Base-by-base conservation (phyloP, 2,329 filamentous ascomycete species). In the Fusarium guadeloupense region DNA sequence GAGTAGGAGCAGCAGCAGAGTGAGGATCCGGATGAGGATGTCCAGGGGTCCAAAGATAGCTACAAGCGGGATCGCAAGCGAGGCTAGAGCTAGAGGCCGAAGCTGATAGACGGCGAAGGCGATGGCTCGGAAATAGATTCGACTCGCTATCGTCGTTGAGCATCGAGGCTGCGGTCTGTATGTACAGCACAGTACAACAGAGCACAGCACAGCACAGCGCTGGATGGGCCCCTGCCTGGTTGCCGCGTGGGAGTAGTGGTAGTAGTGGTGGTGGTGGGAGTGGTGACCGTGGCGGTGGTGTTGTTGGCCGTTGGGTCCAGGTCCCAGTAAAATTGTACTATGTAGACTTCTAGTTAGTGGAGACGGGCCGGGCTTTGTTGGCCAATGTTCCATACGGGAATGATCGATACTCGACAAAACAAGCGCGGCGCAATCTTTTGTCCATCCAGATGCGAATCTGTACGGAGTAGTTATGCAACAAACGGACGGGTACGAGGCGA, bases 271-370 rank as follows among this genome's bases (percentile, higher is more conserved):
- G 66, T 67, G 55, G 63, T 67, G 63, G 63, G 47, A 61, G 63
- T 67, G 66, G 63, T 69, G 66, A 57, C 59, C 60, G 66, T 63
- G 54, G 62, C 61, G 65, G 65, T 64, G 46, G 55, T 59, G 55
- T 58, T 52, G 60, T 44, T 67, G 62, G 59, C 54, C 56, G 55
- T 40, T 40, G 21, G 51, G 55, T 59, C 54, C 55, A 17, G 51
- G 55, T 59, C 54, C 55, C 55, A 59, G 46, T 60, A 59, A 64
- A 64, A 65, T n/a, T n/a, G n/a, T n/a, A n/a, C n/a, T n/a, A n/a
- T 65, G 51, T 50, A 62, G 64, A 47, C 50, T 62, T 64, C n/a
- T n/a, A n/a, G 41, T 65, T 9, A 62, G 62, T 64, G 62, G 62
- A 57, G 61, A 62, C 62, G 41, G 55, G 47, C 51, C 56, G 47